phyloP scores from a whole-genome alignment of 2,329 filamentous ascomycete genomes.

The Pseudohalonectria lignicola region DNA sequence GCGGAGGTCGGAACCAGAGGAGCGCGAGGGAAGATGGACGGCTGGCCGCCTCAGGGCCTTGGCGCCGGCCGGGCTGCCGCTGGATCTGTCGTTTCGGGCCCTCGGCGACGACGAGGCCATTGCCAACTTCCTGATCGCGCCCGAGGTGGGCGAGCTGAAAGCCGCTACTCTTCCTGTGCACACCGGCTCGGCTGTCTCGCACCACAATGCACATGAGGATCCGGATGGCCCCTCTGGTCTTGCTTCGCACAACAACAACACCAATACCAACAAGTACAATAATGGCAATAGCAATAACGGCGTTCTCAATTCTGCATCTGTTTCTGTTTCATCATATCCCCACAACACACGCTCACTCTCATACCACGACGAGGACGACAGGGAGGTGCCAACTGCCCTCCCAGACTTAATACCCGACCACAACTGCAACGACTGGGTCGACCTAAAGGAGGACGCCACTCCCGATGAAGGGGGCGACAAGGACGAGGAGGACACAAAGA shows the following conservation, averaged over 20 bases:
- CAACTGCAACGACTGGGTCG: not conserved
- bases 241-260: too few relatives aligned
- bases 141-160: conserved; percentile 8
- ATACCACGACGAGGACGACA: conserved; percentile 22
- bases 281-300: too few relatives aligned
- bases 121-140: conserved; percentile 21
- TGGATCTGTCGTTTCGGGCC: conserved; percentile 31
- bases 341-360: too few relatives aligned
- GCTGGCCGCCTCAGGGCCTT: not conserved
- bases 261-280: too few relatives aligned
- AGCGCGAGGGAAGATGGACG: conserved; percentile 3
- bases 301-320: too few relatives aligned
- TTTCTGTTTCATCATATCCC: too few relatives aligned
- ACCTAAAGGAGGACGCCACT: not conserved
- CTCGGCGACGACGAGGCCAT: conserved; percentile 27
- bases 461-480: not conserved
- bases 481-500: conserved; percentile 1
- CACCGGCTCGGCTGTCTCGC: too few relatives aligned
- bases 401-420: conserved; percentile 21
- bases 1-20: conserved; percentile 3
- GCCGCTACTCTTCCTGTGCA: not conserved
- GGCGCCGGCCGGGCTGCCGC: conserved; percentile 13
- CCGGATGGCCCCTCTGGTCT: too few relatives aligned
- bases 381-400: too few relatives aligned
- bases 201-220: too few relatives aligned